Evolutionary conservation across 2,329 filamentous ascomycete genomes (phyloP).

Genomic region (Paecilomyces variotii): DNA sequence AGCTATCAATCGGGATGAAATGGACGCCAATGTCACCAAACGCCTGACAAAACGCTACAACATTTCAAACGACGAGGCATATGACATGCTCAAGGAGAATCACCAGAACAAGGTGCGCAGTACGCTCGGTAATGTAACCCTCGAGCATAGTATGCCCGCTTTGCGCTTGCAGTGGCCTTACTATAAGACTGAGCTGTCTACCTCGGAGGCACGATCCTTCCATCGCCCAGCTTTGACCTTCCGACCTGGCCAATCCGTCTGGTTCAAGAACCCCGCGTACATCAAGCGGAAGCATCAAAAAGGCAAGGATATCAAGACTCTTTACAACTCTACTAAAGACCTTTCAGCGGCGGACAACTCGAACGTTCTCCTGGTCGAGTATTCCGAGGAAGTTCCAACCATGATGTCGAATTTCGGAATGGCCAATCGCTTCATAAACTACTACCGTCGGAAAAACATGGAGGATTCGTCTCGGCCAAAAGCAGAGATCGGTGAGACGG

Average conservation of each 20-base stretch:
- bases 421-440: slow-evolving; percentile 93
- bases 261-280: slow-evolving; percentile 62
- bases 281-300: slow-evolving; percentile 78
- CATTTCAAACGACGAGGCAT: slow-evolving; percentile 91
- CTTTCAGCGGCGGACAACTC: slow-evolving; percentile 85
- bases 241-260: slow-evolving; percentile 59
- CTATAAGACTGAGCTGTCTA: slow-evolving; percentile 76
- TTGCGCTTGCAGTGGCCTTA: slow-evolving; percentile 90
- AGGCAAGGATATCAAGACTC: slow-evolving; percentile 66
- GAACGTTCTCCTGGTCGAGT: slow-evolving; percentile 80
- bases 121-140: slow-evolving; percentile 80
- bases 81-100: slow-evolving; percentile 92
- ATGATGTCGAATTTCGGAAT: slow-evolving; percentile 96
- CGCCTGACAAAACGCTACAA: slow-evolving; percentile 81
- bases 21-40: slow-evolving; percentile 63
- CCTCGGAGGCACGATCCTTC: slow-evolving; percentile 68
- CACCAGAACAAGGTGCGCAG: slow-evolving; percentile 93
- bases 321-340: slow-evolving; percentile 74
- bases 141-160: slow-evolving; percentile 91
- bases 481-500: slow-evolving; percentile 77
- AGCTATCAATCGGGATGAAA: slow-evolving; percentile 42
- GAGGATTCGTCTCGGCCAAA: slow-evolving; percentile 72
- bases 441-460: slow-evolving; percentile 77
- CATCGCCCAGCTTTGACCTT: slow-evolving; percentile 75
- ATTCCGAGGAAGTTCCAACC: slow-evolving; percentile 86